Evolutionary conservation across 2,329 filamentous ascomycete species (phyloP), one percentile per base, ranked within the genome.

Genomic region (Penicillium rolfsii): DNA sequence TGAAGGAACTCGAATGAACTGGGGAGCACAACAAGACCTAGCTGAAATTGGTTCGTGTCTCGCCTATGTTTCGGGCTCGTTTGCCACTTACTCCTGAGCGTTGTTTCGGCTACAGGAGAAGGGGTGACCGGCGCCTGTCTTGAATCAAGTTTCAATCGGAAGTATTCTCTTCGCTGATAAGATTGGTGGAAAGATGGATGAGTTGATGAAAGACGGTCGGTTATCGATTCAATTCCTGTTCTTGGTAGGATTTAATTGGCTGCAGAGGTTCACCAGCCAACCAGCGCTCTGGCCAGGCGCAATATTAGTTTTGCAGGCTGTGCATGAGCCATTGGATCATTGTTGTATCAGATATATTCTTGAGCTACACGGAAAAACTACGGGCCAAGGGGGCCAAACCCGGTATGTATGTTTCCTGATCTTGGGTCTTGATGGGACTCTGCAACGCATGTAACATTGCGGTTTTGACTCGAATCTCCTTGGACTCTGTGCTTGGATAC

Each of bases 21-120:
- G 36, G 49, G 24, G 52, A 52, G 24, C 22, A 5, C 7, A 48
- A 35, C 19, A 5, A 53, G 35, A 16, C 19, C 50, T 9, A 52
- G 62, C 59, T 64, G 22, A 62, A 57, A 57, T 61, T 57, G 43
- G 43, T 61, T 59, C 52, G 49, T 62, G 62, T 64, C 62, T 64
- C 59, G 55, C 43, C 58, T 36, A 36, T 57, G 61, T 66, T 64
- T 62, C 59, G 57, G 48, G 33, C 14, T 11, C 22, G 38, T 57
- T 58, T 50, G 60, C 60, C 60, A 59, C 56, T 53, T 43, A 6
- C 36, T 33, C 35, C 48, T 50, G 48, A 14, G 24, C 14, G 45
- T 12, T 35, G 48, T 50, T 50, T 33, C 48, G 19, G 48, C 14
- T 50, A n/a, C 30, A 3, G 26, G 14, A n/a, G 12, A n/a, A 22